Percentiles rank a stretch among this genome's conserved stretches.
Evolutionary conservation across 2,329 filamentous ascomycete genomes (phyloP).

Genomic region (Tolypocladium cylindrosporum): DNA sequence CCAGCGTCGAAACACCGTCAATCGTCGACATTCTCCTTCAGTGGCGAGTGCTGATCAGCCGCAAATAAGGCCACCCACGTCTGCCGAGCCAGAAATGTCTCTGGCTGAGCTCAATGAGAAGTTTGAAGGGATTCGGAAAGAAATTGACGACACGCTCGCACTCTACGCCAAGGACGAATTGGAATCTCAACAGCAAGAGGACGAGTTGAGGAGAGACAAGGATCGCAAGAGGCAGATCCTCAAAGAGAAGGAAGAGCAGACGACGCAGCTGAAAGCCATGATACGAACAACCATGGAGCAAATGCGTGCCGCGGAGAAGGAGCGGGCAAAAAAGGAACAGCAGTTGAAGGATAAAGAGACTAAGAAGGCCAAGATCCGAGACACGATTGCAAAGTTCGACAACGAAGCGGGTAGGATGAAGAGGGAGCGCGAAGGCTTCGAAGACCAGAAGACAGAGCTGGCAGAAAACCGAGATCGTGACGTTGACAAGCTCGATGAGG

Average conservation of each 20-base stretch:
- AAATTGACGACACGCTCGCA: constrained; percentile 69
- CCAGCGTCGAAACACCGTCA: constrained; percentile 46
- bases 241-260: constrained; percentile 86
- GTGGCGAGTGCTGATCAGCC: constrained; percentile 45
- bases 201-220: constrained; percentile 65
- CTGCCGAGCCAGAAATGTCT: constrained; percentile 52
- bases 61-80: constrained; percentile 31
- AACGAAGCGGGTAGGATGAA: constrained; percentile 51
- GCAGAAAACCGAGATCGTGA: constrained; percentile 41
- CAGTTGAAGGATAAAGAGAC: constrained; percentile 56
- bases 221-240: constrained; percentile 67
- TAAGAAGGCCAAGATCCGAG: constrained; percentile 59
- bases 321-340: constrained; percentile 69
- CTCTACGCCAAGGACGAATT: constrained; percentile 63
- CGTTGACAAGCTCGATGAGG: constrained; percentile 39
- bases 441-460: constrained; percentile 40
- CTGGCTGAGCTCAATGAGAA: constrained; percentile 71
- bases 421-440: constrained; percentile 42
- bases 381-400: constrained; percentile 61
- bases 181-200: constrained; percentile 55
- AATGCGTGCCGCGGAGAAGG: constrained; percentile 71
- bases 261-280: constrained; percentile 71
- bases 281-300: constrained; percentile 70
- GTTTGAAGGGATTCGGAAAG: constrained; percentile 69
- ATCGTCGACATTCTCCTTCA: constrained; percentile 66